Base-by-base conservation (phyloP, 495 filamentous ascomycete genomes). In the Penicillium roqueforti region DNA sequence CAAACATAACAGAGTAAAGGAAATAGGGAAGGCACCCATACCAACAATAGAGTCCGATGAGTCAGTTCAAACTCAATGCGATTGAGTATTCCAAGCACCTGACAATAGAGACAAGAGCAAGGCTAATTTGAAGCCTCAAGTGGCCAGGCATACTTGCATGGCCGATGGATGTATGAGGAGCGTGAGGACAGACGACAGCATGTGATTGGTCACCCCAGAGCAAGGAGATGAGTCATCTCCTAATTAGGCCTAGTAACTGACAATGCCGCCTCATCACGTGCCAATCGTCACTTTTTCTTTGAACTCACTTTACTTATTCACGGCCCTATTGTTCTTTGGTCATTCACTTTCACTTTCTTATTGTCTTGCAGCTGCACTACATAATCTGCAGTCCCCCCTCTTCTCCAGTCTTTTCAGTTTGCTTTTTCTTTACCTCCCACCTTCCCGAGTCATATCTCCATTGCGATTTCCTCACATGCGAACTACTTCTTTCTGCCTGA, bases 161-260 rank as follows among this genome's bases (percentile, higher is more conserved):
- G 39, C 19, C 54, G 29, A 57, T 61, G 61, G 29, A 57, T 61
- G 61, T 57, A 63, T 63, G 53, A 50, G 54, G 59, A 69, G 65
- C 63, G 51, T 56, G 48, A 62, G 69, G 72, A 70, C 71, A 72
- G 65, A 70, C 49, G 58, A 67, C 73, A 73, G 44, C 5, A 53
- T 55, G 39, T 70, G 59, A 74, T 76, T 76, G 69, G 73, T 42
- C 40, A 28, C 10, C 14, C 1, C 0, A 9, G 2, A 39, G 29
- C 22, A 25, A 29, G 9, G 7, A 3, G 52, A 41, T 59, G 57
- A 63, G 25, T 65, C 62, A 65, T 36, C 18, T 11, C 14, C 2
- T 3, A 20, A 20, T 40, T 3, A 1, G 36, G 47, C 16, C 22
- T 50, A 50, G 18, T 34, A 19, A 37, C 43, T 57, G 50, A 51